phyloP scores from a whole-genome alignment of 163 green algal species.

The Smithsoniella earleae region DNA sequence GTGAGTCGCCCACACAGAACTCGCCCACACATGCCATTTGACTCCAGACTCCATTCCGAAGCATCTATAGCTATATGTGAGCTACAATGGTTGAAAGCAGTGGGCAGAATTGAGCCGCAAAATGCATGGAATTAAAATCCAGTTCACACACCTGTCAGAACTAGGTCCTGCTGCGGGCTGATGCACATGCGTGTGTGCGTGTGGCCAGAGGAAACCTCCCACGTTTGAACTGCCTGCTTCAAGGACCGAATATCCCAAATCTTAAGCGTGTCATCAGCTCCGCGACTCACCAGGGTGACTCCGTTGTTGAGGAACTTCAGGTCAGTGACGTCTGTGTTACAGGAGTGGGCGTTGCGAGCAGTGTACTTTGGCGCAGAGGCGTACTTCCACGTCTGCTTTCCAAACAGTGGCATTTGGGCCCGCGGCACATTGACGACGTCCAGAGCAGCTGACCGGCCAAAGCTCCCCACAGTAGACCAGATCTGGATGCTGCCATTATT shows the following conservation, averaged over 20 bases:
- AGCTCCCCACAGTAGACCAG: constrained; percentile 63
- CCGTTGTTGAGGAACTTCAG: constrained; percentile 65
- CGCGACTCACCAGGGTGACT: constrained; percentile 58
- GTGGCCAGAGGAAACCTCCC: constrained; percentile 62
- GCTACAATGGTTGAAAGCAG: too few relatives aligned
- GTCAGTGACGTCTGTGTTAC: constrained; percentile 62
- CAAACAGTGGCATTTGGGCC: constrained; percentile 45
- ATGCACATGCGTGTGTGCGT: constrained; percentile 59
- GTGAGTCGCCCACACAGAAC: too few relatives aligned
- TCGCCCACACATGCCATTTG: too few relatives aligned
- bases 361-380: constrained; percentile 50
- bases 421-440: constrained; percentile 48
- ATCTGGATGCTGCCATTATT: constrained; percentile 77
- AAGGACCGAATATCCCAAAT: constrained; percentile 47
- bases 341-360: constrained; percentile 48
- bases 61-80: too few relatives aligned
- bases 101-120: too few relatives aligned
- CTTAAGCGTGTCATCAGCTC: constrained; percentile 74
- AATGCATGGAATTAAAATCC: too few relatives aligned
- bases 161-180: constrained; percentile 68
- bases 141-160: constrained; percentile 58
- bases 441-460: constrained; percentile 64
- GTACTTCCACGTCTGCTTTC: constrained; percentile 65
- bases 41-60: too few relatives aligned
- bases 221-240: constrained; percentile 39